Evolutionary conservation across 2,329 filamentous ascomycete species (phyloP), one percentile per base, ranked within the genome.

Genomic region (Myrmaecium sp.): DNA sequence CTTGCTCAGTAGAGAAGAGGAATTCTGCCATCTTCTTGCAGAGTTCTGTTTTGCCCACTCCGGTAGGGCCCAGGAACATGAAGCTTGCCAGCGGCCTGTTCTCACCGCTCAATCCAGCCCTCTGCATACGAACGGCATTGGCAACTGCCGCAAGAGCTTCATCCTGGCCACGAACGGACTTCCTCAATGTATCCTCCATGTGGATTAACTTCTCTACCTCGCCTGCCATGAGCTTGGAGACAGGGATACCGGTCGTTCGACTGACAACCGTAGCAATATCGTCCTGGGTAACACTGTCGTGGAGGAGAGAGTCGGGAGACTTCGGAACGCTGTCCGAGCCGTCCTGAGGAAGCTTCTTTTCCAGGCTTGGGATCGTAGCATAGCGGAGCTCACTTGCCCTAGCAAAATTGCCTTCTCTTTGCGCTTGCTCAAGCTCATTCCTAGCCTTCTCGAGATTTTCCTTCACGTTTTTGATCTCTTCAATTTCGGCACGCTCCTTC

Each of bases 11-110:
- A 1, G 79, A 89, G 55, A 95, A 98, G 19, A 98, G 62, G 57
- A 94, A 95, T 31, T 67, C 69, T 2, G 89, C 89, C 40, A 98
- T 74, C 49, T 91, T 86, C 62, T 95, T 95, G 64, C 84, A 93
- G 1, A 95, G 69, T 47, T 95, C 84, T 3, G 89, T 98, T 60
- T 95, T 98, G 30, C 89, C 89, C 11, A 94, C 86, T 45, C 89
- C 89, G 0, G 89, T 95, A 4, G 89, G 89, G 0, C 89, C 89
- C 3, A 95, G 66, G 66, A 95, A 94, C 75, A 95, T 94, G 59
- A 95, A 94, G 0, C 79, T 91, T 0, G 86, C 89, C 5, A 93
- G 64, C 0, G 89, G 89, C 1, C 83, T 67, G 49, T 94, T 92
- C 42, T 94, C 82, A 17, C 83, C 83, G 32, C 78, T 91, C 6